Conservation (phyloP, 768 basidiomycete species). For the Filobasidium floriforme region DNA sequence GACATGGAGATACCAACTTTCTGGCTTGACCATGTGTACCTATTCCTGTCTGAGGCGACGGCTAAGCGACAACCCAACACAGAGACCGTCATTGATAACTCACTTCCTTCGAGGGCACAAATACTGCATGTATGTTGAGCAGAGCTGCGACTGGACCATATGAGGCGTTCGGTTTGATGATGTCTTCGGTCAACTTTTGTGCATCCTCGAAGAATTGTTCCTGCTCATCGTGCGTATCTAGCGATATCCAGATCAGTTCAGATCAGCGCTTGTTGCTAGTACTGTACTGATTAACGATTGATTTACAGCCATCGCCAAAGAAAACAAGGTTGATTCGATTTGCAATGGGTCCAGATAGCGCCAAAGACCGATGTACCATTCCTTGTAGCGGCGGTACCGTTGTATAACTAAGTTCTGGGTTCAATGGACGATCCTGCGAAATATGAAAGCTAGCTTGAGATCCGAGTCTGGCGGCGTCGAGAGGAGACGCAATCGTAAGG, state of each 20-base stretch:
- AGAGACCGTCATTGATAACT: neutral
- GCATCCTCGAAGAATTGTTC: conserved; percentile 37
- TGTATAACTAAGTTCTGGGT: neutral
- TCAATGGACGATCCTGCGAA: neutral
- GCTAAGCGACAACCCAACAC: neutral
- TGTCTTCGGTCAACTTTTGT: conserved; percentile 30
- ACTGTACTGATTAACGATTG: neutral
- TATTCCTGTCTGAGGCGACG: conserved; percentile 34
- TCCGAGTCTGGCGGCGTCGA: too few relatives aligned
- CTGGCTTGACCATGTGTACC: conserved; percentile 27
- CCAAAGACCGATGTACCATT: conserved; percentile 21
- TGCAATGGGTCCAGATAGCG: conserved; percentile 28
- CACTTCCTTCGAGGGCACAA: conserved; percentile 36
- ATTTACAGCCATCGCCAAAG: conserved; percentile 44
- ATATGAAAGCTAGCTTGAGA: too few relatives aligned
- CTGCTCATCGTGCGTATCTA: conserved; percentile 35
- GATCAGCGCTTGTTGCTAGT: neutral
- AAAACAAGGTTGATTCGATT: conserved; percentile 38
- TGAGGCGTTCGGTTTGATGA: conserved; percentile 34
- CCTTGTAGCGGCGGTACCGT: neutral
- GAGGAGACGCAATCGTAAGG: too few relatives aligned
- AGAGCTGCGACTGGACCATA: conserved; percentile 34
- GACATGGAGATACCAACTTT: neutral
- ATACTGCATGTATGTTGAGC: conserved; percentile 40
- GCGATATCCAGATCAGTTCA: neutral